Conservation (phyloP, 345 rosid species). For the Arabis hirsuta region DNA sequence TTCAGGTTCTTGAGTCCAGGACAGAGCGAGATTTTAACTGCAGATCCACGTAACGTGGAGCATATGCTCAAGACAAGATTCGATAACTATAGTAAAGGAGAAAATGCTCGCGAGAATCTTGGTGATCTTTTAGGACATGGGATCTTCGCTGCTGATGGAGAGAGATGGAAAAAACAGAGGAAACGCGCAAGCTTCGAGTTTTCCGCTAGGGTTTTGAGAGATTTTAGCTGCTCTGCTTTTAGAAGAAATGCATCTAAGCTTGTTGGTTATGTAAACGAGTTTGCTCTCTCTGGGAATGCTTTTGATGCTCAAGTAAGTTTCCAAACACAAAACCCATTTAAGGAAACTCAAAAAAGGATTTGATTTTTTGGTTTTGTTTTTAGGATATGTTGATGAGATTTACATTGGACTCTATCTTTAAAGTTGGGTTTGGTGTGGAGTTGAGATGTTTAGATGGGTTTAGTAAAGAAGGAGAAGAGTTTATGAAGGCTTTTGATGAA, state of each 20-base stretch:
- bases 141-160: constrained; percentile 76
- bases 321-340: not conserved
- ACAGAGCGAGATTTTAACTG: constrained; percentile 55
- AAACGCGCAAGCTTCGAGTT: constrained; percentile 81
- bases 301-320: constrained; percentile 74
- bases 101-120: constrained; percentile 28
- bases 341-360: constrained; percentile 4
- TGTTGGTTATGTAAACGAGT: constrained; percentile 42
- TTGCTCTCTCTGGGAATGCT: constrained; percentile 39
- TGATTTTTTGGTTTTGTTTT: not conserved
- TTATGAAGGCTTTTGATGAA: constrained; percentile 80
- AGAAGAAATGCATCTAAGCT: constrained; percentile 59
- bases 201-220: constrained; percentile 68
- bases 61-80: constrained; percentile 63
- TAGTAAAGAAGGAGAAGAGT: constrained; percentile 49
- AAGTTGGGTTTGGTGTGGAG: constrained; percentile 84
- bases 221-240: constrained; percentile 70
- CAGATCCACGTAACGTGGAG: constrained; percentile 67
- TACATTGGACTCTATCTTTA: constrained; percentile 72
- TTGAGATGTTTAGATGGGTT: constrained; percentile 62
- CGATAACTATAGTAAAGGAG: constrained; percentile 61
- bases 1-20: constrained; percentile 56
- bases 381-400: constrained; percentile 72
- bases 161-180: constrained; percentile 82
- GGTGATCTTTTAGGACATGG: constrained; percentile 75